Evolutionary conservation across 2,329 filamentous ascomycete genomes (phyloP).

Genomic region (Colletotrichum sp.): DNA sequence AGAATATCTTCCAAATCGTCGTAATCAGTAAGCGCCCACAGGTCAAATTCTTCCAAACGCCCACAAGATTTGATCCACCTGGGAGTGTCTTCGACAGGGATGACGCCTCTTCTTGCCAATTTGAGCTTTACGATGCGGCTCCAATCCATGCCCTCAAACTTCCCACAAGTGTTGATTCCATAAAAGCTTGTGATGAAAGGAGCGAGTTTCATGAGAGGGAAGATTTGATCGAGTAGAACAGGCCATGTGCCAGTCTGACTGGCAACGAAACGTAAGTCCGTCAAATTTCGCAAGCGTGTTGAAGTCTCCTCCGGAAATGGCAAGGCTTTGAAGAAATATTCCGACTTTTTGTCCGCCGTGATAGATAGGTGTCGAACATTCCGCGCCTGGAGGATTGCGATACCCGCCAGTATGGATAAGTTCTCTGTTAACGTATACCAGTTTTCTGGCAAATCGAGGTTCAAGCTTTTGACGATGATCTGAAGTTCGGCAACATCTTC

Average conservation of each 20-base stretch:
- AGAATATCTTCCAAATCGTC: neutral
- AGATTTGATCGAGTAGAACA: neutral
- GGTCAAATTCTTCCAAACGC: neutral
- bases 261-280: neutral
- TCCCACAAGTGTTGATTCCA: neutral
- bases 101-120: neutral
- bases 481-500: neutral
- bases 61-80: neutral
- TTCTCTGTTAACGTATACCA: neutral
- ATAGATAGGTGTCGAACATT: neutral
- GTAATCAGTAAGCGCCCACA: neutral
- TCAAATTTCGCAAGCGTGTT: neutral
- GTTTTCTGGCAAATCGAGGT: neutral
- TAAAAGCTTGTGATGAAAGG: neutral
- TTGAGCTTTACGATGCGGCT: neutral
- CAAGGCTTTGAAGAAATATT: neutral
- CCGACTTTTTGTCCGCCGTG: neutral
- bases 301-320: neutral
- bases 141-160: neutral
- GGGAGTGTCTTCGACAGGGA: neutral
- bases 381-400: neutral
- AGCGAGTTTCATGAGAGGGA: neutral
- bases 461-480: neutral
- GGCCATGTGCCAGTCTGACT: neutral
- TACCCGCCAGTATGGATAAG: neutral